Evolutionary conservation across 177 flowering plant species (phyloP), one percentile per base, ranked within the genome.

Genomic region (Telopea speciosissima): DNA sequence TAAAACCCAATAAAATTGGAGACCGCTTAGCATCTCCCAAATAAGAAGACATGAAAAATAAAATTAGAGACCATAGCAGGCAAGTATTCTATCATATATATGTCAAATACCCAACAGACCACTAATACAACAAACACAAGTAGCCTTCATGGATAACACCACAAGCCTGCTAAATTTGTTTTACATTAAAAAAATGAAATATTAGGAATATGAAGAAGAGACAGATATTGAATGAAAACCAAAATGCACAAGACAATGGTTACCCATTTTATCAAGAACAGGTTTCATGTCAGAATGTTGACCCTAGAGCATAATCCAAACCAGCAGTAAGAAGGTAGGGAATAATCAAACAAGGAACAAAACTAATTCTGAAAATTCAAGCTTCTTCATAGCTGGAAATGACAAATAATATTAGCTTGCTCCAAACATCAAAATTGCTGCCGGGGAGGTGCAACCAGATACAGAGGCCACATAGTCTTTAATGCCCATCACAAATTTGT

Each of bases 361-460:
- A 44, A n/a, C 19, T 60, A 13, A 40, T 23, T 14, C 31, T 44
- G 44, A 63, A 49, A 8, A 17, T 17, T 24, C n/a, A 16, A 66
- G 42, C 21, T 19, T 28, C 3, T 36, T 22, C 36, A n/a, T n/a
- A 1, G 21, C n/a, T 66, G 7, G 26, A 58, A 19, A 24, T 19
- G 19, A 10, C 9, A 24, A 68, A 75, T 64, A 65, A 25, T 10
- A 68, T 3, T 14, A 59, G 71, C 86, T 80, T 74, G 90, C 96
- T 40, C 88, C 83, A 76, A 88, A 87, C 78, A 92, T 71, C 23
- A 90, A 67, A 52, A 92, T 82, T 33, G 83, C 91, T 16, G 75
- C 67, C 0, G 97, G 96, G 62, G 85, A 77, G 13, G 78, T 69
- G 66, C 70, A 62, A 60, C 81, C 84, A 7, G 96, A 90, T 59